Base-by-base conservation (phyloP, 2,329 filamentous ascomycete species). In the Sporothrix euskadiensis region DNA sequence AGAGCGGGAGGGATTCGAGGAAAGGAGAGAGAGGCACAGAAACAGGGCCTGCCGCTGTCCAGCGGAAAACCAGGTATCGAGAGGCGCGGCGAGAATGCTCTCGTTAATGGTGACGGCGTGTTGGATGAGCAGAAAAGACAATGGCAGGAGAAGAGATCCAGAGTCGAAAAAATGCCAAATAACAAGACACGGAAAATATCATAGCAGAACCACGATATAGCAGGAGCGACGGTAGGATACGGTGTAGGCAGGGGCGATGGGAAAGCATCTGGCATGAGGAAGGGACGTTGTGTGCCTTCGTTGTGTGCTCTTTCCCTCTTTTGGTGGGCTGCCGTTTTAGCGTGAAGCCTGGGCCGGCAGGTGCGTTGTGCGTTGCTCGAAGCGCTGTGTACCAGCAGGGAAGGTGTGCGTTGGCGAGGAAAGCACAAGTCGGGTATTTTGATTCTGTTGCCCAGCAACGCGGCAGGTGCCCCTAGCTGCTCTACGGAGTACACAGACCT, bases 371-470 rank as follows among this genome's bases (percentile, higher is more conserved):
- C 65, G 65, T 68, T 68, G 44, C 65, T 30, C 61, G 10, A 69
- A 52, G 16, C 65, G 47, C 26, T 12, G 52, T 56, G 44, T 56
- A 39, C 26, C 35, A 61, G 47, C 19, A 57, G n/a, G 47, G 22
- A 59, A 41, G 56, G 39, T 30, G 35, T 70, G 65, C 16, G 65
- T 70, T 65, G 65, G 65, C 54, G 41, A 65, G 70, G 70, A 71
- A 71, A 71, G 57, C 26, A 26, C 26, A 14, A 14, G 9, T 16
- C 32, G 22, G 54, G 16, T 71, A 52, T 71, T 71, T 71, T 71
- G 61, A 68, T 61, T 9, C 12, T 30, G 69, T 74, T 71, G 73
- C 69, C 59, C 35, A 74, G 73, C 69, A 74, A 74, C 69, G 59
- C 26, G 8, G 26, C 47, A 26, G 66, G 14, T 44, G 66, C 66